Conservation (phyloP, 2,329 filamentous ascomycete genomes). For the Penicillium thymicola region DNA sequence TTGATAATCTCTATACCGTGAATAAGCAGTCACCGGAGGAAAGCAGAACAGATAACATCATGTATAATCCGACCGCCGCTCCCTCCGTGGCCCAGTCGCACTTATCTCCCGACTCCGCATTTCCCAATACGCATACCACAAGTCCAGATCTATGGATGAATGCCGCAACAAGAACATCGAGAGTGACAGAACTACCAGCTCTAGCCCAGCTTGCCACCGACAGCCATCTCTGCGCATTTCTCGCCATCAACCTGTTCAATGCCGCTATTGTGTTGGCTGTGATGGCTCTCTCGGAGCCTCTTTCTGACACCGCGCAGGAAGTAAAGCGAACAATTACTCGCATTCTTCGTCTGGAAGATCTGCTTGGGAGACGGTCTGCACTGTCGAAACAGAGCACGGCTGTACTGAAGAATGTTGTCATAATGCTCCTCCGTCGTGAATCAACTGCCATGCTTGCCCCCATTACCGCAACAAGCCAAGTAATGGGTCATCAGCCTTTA, state of each 20-base stretch:
- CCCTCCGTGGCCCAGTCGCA: neutral
- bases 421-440: conserved; percentile 25
- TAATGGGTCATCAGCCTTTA: neutral
- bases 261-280: conserved; percentile 45
- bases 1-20: conserved; percentile 27
- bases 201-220: conserved; percentile 41
- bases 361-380: conserved; percentile 33
- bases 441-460: conserved; percentile 25
- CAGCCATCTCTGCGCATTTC: conserved; percentile 45
- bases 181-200: conserved; percentile 30
- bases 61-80: neutral
- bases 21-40: neutral
- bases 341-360: conserved; percentile 42
- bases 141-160: conserved; percentile 28
- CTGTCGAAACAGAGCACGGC: conserved; percentile 36
- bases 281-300: conserved; percentile 42
- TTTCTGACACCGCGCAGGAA: conserved; percentile 43
- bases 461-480: conserved; percentile 7
- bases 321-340: conserved; percentile 44
- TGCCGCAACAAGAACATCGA: conserved; percentile 41
- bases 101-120: conserved; percentile 1
- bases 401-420: conserved; percentile 25
- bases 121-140: neutral
- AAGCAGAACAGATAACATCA: neutral
- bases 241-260: conserved; percentile 48